Conservation (phyloP, 106 monocot genomes). For the Dactylorhiza incarnata region DNA sequence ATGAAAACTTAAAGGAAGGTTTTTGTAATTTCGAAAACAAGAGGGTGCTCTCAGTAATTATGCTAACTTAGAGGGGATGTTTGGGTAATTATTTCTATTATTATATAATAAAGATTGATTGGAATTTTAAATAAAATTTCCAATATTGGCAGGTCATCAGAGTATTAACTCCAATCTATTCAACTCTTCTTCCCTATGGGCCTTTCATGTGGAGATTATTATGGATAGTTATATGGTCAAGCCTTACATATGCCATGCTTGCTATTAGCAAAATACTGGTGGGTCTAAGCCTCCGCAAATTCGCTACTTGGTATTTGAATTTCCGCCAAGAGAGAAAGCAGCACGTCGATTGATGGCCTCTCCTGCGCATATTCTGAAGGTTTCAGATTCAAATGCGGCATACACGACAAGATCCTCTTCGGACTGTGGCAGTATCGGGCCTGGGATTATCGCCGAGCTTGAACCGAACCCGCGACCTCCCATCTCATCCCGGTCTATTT, state of each 20-base stretch:
- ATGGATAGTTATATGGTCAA: conserved; percentile 52
- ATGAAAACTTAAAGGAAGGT: too few relatives aligned
- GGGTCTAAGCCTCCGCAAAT: conserved; percentile 32
- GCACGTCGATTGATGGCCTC: conserved; percentile 40
- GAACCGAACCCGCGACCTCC: too few relatives aligned
- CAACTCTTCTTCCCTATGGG: conserved; percentile 46
- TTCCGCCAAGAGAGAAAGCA: conserved; percentile 45
- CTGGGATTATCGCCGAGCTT: too few relatives aligned
- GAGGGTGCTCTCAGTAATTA: too few relatives aligned
- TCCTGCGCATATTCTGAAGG: too few relatives aligned
- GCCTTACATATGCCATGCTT: conserved; percentile 58
- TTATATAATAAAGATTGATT: background rate
- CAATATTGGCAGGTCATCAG: conserved; percentile 54
- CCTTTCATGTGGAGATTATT: conserved; percentile 51
- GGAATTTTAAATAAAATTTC: background rate
- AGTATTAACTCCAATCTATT: conserved; percentile 69
- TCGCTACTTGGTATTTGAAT: conserved; percentile 68
- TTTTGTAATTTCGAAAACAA: too few relatives aligned
- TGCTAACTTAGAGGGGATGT: too few relatives aligned
- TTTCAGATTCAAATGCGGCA: too few relatives aligned
- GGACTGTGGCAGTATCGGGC: too few relatives aligned
- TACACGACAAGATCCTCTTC: too few relatives aligned
- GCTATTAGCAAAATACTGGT: conserved; percentile 53
- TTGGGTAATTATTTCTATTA: too few relatives aligned
- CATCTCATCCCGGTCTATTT: too few relatives aligned